Conservation (phyloP, 2,329 filamentous ascomycete genomes). For the Rhinocladiella mackenziei region DNA sequence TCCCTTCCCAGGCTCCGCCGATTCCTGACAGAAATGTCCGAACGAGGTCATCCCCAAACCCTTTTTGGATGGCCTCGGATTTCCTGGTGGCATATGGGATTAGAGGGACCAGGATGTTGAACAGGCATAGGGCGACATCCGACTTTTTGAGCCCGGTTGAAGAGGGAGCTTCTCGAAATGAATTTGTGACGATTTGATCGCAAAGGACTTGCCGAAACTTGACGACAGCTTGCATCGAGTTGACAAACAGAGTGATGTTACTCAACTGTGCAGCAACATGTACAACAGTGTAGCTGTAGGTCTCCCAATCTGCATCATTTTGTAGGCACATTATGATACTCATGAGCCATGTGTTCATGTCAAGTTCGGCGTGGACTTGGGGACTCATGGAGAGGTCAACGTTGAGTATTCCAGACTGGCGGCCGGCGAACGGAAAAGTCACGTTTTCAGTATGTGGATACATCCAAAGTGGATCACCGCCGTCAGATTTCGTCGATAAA, state of each 20-base stretch:
- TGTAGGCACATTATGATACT: conserved; percentile 69
- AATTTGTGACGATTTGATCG: conserved; percentile 73
- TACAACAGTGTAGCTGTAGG: conserved; percentile 84
- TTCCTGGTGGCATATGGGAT: conserved; percentile 69
- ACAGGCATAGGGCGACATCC: conserved; percentile 83
- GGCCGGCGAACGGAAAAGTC: conserved; percentile 11
- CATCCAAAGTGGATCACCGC: conserved; percentile 50
- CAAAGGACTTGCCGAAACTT: conserved; percentile 72
- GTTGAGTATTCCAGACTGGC: conserved; percentile 15
- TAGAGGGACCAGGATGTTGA: conserved; percentile 80
- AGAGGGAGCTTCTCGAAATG: conserved; percentile 74
- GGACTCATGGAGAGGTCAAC: conserved; percentile 11
- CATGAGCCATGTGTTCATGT: conserved; percentile 70
- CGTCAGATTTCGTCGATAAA: conserved; percentile 20
- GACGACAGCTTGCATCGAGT: conserved; percentile 69
- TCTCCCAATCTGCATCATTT: conserved; percentile 77
- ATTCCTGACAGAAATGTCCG: conserved; percentile 82
- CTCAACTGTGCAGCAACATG: conserved; percentile 82
- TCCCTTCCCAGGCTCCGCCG: conserved; percentile 67
- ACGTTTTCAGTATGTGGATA: conserved; percentile 45
- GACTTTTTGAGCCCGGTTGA: conserved; percentile 77
- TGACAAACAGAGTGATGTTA: conserved; percentile 81
- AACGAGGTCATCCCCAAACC: conserved; percentile 67
- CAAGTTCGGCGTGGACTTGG: conserved; percentile 43
- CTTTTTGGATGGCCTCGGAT: conserved; percentile 73